Evolutionary conservation across 768 basidiomycete genomes (phyloP), one percentile per base, ranked within the genome.

Genomic region (Russula compacta): DNA sequence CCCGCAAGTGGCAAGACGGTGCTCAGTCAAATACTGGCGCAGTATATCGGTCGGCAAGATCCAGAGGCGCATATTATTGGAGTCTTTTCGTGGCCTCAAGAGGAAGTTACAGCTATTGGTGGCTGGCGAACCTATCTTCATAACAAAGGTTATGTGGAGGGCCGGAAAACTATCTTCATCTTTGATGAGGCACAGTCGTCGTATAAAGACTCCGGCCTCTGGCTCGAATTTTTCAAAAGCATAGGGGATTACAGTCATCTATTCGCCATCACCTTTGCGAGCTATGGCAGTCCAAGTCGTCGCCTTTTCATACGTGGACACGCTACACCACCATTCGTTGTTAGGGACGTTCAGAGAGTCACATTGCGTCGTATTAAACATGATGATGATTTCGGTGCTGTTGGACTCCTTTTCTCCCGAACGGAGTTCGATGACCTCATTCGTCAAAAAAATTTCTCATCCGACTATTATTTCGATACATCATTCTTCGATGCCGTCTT

Each of bases 281-380:
- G 43, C 19, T 44, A 19, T 21, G 43, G 43, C 19, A 44, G 10
- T 2, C 43, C 43, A 11, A 19, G 1, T 10, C 10, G 9, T 9
- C 8, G 0, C 1, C 0, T 3, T 19, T 1, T 7, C 43, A n/a
- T n/a, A n/a, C n/a, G n/a, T n/a, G n/a, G n/a, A n/a, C 1, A n/a
- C 4, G 4, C 0, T n/a, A 4, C 7, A 3, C 17, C 43, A 21
- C 43, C 43, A 0, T 43, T 43, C 7, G 0, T 8, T n/a, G 42
- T 43, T n/a, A 8, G n/a, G 5, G 42, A 43, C 42, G 8, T 9
- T 2, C 43, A 44, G 9, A 44, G 19, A 19, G 43, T 44, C n/a
- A 44, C n/a, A 4, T 19, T 44, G 11, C 43, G n/a, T 7, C 4
- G 2, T 11, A 8, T 19, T 10, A 2, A n/a, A 17, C 43, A 21